Percentiles rank a stretch among this genome's conserved stretches.
These are phyloP conservation scores for Vanderwaltozyma tropicalis DNA, from an alignment of 805 yeast genomes.

Conservation along the genomic window DNA sequence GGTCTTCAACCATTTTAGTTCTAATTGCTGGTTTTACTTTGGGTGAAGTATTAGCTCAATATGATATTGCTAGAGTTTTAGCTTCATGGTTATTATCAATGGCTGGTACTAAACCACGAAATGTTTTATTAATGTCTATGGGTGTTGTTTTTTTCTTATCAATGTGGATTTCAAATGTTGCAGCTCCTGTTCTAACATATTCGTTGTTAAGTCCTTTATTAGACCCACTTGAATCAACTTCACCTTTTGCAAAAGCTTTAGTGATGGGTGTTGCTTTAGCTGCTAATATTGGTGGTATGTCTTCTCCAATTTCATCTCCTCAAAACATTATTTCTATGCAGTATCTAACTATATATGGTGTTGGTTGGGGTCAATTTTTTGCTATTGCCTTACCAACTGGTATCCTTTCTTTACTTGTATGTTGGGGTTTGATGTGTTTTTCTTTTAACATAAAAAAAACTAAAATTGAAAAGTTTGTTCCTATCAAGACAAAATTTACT, in stretches of 20 bases:
- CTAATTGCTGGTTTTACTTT: constrained; percentile 85
- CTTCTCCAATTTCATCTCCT: constrained; percentile 93
- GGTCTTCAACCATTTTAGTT: constrained; percentile 88
- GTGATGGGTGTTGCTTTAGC: constrained; percentile 87
- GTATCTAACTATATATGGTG: constrained; percentile 56
- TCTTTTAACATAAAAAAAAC: constrained; percentile 43
- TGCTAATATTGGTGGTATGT: constrained; percentile 91
- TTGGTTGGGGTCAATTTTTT: constrained; percentile 88
- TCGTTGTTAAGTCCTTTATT: constrained; percentile 80
- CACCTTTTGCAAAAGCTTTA: constrained; percentile 73
- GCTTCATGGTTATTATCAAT: constrained; percentile 69
- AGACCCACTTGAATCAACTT: constrained; percentile 62
- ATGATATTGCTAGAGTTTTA: constrained; percentile 73
- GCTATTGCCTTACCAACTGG: constrained; percentile 78
- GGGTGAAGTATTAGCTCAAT: constrained; percentile 88
- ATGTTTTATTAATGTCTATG: constrained; percentile 72
- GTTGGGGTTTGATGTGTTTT: constrained; percentile 58
- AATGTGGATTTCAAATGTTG: constrained; percentile 95
- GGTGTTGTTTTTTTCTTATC: constrained; percentile 71
- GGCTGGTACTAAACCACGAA: constrained; percentile 78
- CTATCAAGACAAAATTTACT: constrained; percentile 57
- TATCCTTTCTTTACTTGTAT: constrained; percentile 44
- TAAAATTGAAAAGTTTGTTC: constrained; percentile 36
- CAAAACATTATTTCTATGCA: constrained; percentile 87
- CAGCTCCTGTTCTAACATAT: constrained; percentile 87